Evolutionary conservation across 495 filamentous ascomycete species (phyloP).

Genomic region (Talaromyces wortmannii): DNA sequence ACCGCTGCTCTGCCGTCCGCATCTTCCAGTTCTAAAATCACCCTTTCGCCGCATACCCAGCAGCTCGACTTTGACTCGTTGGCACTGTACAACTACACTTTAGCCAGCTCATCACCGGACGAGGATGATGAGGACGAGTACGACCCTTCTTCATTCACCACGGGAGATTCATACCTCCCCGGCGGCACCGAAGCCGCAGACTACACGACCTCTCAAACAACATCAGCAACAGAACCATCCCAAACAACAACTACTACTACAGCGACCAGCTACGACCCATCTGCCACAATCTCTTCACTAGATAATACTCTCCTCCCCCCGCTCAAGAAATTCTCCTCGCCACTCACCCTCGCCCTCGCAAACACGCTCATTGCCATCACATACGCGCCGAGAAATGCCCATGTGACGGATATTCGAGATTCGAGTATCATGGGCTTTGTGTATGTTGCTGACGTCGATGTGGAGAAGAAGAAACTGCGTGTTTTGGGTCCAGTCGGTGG

Average conservation of each 20-base stretch:
- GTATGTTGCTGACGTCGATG: conserved; percentile 85
- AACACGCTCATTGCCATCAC: conserved; percentile 76
- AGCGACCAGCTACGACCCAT: conserved; percentile 3
- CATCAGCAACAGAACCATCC: conserved; percentile 15
- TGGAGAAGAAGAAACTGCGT: conserved; percentile 71
- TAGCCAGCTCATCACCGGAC: conserved; percentile 29
- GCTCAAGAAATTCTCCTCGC: conserved; percentile 28
- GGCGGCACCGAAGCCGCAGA: conserved; percentile 27
- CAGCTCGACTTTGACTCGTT: conserved; percentile 68
- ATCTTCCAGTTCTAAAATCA: conserved; percentile 44
- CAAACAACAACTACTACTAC: conserved; percentile 14
- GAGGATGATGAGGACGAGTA: conserved; percentile 41
- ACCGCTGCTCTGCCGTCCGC: conserved; percentile 23
- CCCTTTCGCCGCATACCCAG: conserved; percentile 79
- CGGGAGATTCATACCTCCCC: conserved; percentile 38
- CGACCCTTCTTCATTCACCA: conserved; percentile 32
- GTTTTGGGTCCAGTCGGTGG: conserved; percentile 77
- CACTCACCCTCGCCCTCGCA: conserved; percentile 25
- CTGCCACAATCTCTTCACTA: not conserved
- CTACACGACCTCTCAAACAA: conserved; percentile 7
- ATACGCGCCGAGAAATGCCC: conserved; percentile 58
- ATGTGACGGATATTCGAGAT: conserved; percentile 66
- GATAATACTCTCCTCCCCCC: conserved; percentile 25
- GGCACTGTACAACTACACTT: conserved; percentile 57
- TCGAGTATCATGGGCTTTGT: conserved; percentile 88